phyloP scores from a whole-genome alignment of 2,329 filamentous ascomycete species.

The Aspergillus pseudonomiae region DNA sequence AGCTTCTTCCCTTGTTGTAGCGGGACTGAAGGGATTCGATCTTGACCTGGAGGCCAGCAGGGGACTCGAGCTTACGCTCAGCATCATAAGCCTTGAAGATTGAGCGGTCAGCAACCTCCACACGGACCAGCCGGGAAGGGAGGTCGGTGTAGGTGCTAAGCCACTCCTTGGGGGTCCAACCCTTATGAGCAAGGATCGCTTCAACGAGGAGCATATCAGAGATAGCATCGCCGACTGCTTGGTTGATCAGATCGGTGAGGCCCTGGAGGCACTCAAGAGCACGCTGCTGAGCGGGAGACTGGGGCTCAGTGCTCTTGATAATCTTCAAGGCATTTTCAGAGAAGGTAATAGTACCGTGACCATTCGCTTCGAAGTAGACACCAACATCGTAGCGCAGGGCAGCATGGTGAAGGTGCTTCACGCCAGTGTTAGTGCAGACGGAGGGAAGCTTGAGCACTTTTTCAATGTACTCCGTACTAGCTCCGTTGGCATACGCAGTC shows the following conservation, averaged over 20 bases:
- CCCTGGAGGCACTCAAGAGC: constrained; percentile 83
- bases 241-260: constrained; percentile 91
- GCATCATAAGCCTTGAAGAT: constrained; percentile 91
- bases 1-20: constrained; percentile 85
- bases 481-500: constrained; percentile 96
- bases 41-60: constrained; percentile 75
- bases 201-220: constrained; percentile 96
- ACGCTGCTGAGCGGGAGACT: constrained; percentile 88
- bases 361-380: constrained; percentile 98
- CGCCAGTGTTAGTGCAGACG: constrained; percentile 90
- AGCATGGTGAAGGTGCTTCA: constrained; percentile 98
- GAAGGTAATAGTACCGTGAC: constrained; percentile 95
- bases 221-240: constrained; percentile 93
- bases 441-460: constrained; percentile 86
- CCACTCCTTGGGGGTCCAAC: constrained; percentile 89
- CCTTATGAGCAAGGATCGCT: constrained; percentile 92
- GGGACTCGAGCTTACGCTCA: constrained; percentile 81
- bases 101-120: constrained; percentile 85
- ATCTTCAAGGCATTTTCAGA: constrained; percentile 77
- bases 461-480: constrained; percentile 88
- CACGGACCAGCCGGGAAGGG: constrained; percentile 90
- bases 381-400: constrained; percentile 92
- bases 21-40: constrained; percentile 89
- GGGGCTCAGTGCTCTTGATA: constrained; percentile 78
- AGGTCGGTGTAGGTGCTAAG: constrained; percentile 89